Percentiles rank a stretch among this genome's conserved stretches.
These are phyloP conservation scores for Lachancea kluyveri DNA, from an alignment of 805 yeast species.

Conservation along the genomic window DNA sequence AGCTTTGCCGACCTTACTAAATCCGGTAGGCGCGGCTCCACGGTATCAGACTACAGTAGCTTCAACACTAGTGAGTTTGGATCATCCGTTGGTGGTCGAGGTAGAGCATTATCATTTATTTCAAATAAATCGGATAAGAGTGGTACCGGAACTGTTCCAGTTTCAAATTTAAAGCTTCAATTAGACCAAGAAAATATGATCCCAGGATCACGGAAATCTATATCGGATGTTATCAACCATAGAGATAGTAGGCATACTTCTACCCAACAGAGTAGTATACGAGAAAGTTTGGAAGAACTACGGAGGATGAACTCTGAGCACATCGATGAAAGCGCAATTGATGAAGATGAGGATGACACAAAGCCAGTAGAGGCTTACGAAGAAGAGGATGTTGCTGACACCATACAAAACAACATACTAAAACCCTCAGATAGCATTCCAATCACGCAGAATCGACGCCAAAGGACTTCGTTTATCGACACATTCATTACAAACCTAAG, in stretches of 20 bases:
- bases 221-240: neutral
- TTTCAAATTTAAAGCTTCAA: slow-evolving; percentile 1
- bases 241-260: too few species aligned
- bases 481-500: slow-evolving; percentile 24
- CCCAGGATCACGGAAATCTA: neutral
- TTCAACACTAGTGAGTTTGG: slow-evolving; percentile 17
- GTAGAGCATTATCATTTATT: neutral
- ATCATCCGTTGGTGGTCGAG: slow-evolving; percentile 1
- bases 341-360: slow-evolving; percentile 9
- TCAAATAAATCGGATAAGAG: neutral
- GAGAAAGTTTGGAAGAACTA: slow-evolving; percentile 5
- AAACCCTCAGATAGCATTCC: slow-evolving; percentile 14
- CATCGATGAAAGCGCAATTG: slow-evolving; percentile 5
- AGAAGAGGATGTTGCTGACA: slow-evolving; percentile 19
- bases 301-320: slow-evolving; percentile 4
- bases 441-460: slow-evolving; percentile 15
- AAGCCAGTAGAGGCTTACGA: slow-evolving; percentile 12
- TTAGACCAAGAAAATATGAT: neutral
- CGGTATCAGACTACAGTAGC: slow-evolving; percentile 16
- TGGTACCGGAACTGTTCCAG: neutral
- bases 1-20: slow-evolving; percentile 1
- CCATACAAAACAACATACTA: slow-evolving; percentile 1
- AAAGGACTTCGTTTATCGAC: slow-evolving; percentile 28
- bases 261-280: too few species aligned
- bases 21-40: slow-evolving; percentile 4